Percentiles rank a stretch among this genome's conserved stretches.
Conservation (phyloP, 768 basidiomycete species). For the Amyloporia xantha region DNA sequence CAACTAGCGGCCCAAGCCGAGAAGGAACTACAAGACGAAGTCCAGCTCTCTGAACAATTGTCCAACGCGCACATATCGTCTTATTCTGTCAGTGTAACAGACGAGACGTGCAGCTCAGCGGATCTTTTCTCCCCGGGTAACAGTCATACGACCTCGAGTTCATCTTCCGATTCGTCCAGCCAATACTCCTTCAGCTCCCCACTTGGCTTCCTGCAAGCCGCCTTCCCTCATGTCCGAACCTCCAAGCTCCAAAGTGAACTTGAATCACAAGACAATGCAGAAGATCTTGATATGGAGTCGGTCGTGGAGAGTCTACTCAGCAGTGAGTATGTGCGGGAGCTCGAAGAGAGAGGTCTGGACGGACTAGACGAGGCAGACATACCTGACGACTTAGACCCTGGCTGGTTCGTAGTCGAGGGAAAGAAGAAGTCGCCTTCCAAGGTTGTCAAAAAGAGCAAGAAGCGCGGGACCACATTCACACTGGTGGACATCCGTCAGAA, state of each 20-base stretch:
- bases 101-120: slow-evolving; percentile 38
- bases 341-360: slow-evolving; percentile 59
- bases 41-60: slow-evolving; percentile 25
- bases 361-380: slow-evolving; percentile 4
- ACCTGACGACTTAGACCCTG: slow-evolving; percentile 15
- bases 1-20: slow-evolving; percentile 60
- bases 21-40: slow-evolving; percentile 21
- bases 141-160: slow-evolving; percentile 24
- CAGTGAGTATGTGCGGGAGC: slow-evolving; percentile 55
- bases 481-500: slow-evolving; percentile 64
- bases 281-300: slow-evolving; percentile 57
- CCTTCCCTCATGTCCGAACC: slow-evolving; percentile 53
- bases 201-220: slow-evolving; percentile 62
- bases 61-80: slow-evolving; percentile 21
- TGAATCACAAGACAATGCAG: slow-evolving; percentile 30
- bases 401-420: slow-evolving; percentile 41
- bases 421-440: slow-evolving; percentile 30
- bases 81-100: slow-evolving; percentile 29
- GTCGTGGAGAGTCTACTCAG: slow-evolving; percentile 56
- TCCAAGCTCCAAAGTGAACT: slow-evolving; percentile 44
- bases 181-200: slow-evolving; percentile 51
- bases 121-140: slow-evolving; percentile 18
- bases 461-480: slow-evolving; percentile 38
- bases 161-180: slow-evolving; percentile 38
- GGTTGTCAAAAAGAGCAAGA: slow-evolving; percentile 31